Conservation (phyloP, 176 grass and related monocot genomes). For the Avena atlantica region DNA sequence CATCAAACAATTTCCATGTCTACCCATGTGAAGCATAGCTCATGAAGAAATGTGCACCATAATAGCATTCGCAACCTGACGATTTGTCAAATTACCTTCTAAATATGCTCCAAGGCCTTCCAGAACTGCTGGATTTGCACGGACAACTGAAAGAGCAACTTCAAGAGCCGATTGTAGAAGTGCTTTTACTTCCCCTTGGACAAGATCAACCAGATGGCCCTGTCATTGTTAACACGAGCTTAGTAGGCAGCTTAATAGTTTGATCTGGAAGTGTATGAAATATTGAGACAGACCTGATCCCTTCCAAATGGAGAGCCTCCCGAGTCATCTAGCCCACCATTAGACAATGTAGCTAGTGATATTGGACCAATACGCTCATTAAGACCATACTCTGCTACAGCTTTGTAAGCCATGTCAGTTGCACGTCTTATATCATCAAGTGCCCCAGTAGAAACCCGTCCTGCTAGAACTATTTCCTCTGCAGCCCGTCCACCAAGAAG, state of each 20-base stretch:
- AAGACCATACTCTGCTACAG: constrained; percentile 97
- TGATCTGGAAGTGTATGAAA: constrained; percentile 20
- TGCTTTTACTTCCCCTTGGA: constrained; percentile 84
- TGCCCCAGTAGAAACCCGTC: constrained; percentile 92
- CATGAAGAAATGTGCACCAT: not conserved
- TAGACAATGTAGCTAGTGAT: constrained; percentile 84
- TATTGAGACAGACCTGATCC: constrained; percentile 77
- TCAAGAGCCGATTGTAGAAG: constrained; percentile 88
- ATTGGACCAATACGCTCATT: constrained; percentile 84
- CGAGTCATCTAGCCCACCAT: constrained; percentile 91
- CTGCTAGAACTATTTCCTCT: constrained; percentile 82
- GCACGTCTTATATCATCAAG: constrained; percentile 97
- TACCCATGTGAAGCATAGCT: constrained; percentile 28
- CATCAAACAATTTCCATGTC: constrained; percentile 1
- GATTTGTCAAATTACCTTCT: constrained; percentile 69
- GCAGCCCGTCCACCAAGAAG: constrained; percentile 94
- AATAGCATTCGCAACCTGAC: not conserved
- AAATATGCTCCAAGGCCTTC: constrained; percentile 98
- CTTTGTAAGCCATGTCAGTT: constrained; percentile 99
- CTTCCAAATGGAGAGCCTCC: constrained; percentile 83
- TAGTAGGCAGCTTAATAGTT: constrained; percentile 34
- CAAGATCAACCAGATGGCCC: constrained; percentile 94
- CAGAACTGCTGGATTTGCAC: constrained; percentile 84
- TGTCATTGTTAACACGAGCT: constrained; percentile 47
- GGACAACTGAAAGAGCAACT: constrained; percentile 94